phyloP scores from a whole-genome alignment of 2,329 filamentous ascomycete species.

The Pezicula radicicola region DNA sequence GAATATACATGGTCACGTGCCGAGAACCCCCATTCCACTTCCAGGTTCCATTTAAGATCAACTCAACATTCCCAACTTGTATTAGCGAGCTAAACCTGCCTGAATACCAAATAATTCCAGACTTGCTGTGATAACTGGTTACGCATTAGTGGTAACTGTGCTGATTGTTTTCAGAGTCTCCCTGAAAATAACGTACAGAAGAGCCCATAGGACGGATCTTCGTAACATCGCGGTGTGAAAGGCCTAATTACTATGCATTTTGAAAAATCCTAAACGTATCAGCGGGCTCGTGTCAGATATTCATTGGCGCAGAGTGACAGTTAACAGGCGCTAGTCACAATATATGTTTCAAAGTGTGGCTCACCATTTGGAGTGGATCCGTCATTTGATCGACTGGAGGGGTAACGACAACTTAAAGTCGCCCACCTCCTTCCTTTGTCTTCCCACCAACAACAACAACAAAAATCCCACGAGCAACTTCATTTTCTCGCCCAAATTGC shows the following conservation, averaged over 20 bases:
- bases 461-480: neutral
- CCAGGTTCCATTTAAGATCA: neutral
- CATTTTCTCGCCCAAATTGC: constrained; percentile 1
- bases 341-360: constrained; percentile 11
- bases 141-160: no score
- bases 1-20: neutral
- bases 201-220: no score
- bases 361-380: constrained; percentile 4
- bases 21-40: neutral
- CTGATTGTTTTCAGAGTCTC: no score
- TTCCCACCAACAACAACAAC: neutral
- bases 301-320: constrained; percentile 17
- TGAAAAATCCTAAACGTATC: constrained; percentile 11
- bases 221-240: no score
- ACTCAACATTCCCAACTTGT: neutral
- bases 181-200: no score
- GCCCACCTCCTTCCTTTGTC: neutral
- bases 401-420: constrained; percentile 10
- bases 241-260: no score
- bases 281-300: constrained; percentile 21
- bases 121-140: no score
- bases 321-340: constrained; percentile 18
- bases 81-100: neutral
- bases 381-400: constrained; percentile 5
- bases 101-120: no score